Conservation (phyloP, 768 basidiomycete genomes). For the Leccinum rimulosum region DNA sequence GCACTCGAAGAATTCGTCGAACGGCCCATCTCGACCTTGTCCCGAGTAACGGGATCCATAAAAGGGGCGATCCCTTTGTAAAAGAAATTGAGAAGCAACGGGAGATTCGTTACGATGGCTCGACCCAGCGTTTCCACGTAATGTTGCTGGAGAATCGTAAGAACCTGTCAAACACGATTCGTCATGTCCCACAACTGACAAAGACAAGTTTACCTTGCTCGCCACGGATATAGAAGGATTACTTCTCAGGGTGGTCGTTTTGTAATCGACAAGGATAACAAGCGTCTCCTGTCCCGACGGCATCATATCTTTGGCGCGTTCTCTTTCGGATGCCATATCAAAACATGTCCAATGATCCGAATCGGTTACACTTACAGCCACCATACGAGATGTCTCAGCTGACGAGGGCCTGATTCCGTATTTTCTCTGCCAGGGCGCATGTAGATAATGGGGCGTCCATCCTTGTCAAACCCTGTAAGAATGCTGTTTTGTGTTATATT, state of each 20-base stretch:
- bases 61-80: slow-evolving; percentile 85
- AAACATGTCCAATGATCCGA: background rate
- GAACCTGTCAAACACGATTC: slow-evolving; percentile 40
- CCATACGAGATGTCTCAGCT: slow-evolving; percentile 84
- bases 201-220: slow-evolving; percentile 50
- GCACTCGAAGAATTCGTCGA: background rate
- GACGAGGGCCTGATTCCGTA: slow-evolving; percentile 71
- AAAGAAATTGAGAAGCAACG: slow-evolving; percentile 69
- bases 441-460: slow-evolving; percentile 85
- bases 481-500: slow-evolving; percentile 44
- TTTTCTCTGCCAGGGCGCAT: slow-evolving; percentile 89
- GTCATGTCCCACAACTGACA: background rate
- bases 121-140: slow-evolving; percentile 88
- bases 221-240: slow-evolving; percentile 84
- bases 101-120: slow-evolving; percentile 80
- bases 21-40: slow-evolving; percentile 55
- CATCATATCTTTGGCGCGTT: slow-evolving; percentile 88
- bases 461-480: slow-evolving; percentile 80
- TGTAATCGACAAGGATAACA: slow-evolving; percentile 85
- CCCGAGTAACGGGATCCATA: slow-evolving; percentile 83
- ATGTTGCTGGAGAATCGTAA: slow-evolving; percentile 82
- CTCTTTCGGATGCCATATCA: slow-evolving; percentile 42
- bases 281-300: slow-evolving; percentile 81
- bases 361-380: slow-evolving; percentile 56
- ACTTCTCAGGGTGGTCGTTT: slow-evolving; percentile 73